Evolutionary conservation across 2,329 filamentous ascomycete species (phyloP).

Genomic region (Xylariaceae sp.): DNA sequence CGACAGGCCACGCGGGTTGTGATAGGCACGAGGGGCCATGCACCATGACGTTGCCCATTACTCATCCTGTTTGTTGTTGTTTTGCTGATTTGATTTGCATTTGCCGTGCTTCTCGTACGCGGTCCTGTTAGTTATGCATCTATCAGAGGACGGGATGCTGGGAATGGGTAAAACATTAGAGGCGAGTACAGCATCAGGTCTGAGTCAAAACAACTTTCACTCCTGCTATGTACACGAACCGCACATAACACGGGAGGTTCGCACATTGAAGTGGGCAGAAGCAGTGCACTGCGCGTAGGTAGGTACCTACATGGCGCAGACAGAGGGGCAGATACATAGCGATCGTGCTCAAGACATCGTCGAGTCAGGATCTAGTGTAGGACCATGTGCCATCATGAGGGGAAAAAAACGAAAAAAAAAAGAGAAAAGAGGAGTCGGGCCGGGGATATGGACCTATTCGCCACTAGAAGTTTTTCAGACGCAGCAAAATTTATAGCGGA

Average conservation of each 20-base stretch:
- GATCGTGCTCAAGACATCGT: neutral
- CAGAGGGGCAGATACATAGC: too few relatives aligned
- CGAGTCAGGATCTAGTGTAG: constrained; percentile 15
- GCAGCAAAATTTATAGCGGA: neutral
- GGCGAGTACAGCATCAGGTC: too few relatives aligned
- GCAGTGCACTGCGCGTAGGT: too few relatives aligned
- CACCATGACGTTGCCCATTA: neutral
- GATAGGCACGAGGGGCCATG: neutral
- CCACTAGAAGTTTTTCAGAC: neutral
- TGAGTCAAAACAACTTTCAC: too few relatives aligned
- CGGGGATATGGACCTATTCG: neutral
- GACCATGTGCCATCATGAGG: constrained; percentile 7
- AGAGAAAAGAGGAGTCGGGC: neutral
- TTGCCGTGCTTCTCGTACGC: too few relatives aligned
- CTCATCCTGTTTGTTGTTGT: neutral
- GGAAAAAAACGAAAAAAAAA: neutral
- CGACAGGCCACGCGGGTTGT: neutral
- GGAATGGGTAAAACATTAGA: too few relatives aligned
- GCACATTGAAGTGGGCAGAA: too few relatives aligned
- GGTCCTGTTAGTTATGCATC: too few relatives aligned
- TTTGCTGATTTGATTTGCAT: neutral
- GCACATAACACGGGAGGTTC: too few relatives aligned
- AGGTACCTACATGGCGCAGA: too few relatives aligned
- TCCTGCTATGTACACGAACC: too few relatives aligned
- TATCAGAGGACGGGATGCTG: too few relatives aligned